phyloP scores from a whole-genome alignment of 495 filamentous ascomycete species.

The Tuber magnatum region DNA sequence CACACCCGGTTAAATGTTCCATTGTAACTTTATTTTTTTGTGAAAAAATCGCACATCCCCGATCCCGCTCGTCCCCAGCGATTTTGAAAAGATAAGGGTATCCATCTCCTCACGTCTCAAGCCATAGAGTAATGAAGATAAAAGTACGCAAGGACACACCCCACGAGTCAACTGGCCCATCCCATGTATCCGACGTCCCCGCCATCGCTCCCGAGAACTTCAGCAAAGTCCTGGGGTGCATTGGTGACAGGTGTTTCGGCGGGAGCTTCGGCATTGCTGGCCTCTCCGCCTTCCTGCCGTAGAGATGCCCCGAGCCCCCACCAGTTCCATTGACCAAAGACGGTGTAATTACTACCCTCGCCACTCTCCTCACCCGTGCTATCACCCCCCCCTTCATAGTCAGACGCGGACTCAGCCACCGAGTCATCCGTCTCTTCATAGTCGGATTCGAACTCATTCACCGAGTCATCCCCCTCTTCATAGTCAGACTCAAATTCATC shows the following conservation, averaged over 20 bases:
- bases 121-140: background rate
- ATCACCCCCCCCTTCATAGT: background rate
- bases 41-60: background rate
- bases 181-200: constrained; percentile 27
- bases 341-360: background rate
- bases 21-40: background rate
- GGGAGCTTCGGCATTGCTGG: background rate
- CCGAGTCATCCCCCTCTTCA: background rate
- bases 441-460: background rate
- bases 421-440: constrained; percentile 6
- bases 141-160: background rate
- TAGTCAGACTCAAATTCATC: background rate
- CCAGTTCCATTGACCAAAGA: background rate
- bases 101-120: background rate
- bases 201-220: constrained; percentile 6
- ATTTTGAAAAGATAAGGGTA: background rate
- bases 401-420: background rate
- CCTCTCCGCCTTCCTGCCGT: background rate
- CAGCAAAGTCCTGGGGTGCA: background rate
- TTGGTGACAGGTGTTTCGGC: background rate
- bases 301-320: background rate
- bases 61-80: background rate
- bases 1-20: background rate
- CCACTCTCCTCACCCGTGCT: background rate
- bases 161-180: background rate